phyloP scores from a whole-genome alignment of 2,329 filamentous ascomycete genomes.

The Bisporella sp. region DNA sequence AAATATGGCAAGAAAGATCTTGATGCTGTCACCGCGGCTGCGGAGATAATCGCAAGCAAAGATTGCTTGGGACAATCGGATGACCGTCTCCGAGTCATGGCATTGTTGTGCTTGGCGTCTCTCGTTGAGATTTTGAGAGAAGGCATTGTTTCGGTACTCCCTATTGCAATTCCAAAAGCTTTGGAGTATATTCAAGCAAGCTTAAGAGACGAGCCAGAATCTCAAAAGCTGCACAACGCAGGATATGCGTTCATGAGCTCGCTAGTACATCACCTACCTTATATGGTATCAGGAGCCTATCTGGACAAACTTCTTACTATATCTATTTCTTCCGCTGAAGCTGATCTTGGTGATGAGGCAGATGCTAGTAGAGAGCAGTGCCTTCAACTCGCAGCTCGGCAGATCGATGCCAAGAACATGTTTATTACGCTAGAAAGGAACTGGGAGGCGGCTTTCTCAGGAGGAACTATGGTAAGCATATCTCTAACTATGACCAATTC shows the following conservation, averaged over 20 bases:
- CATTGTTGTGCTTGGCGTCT: slow-evolving; percentile 82
- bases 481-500: too few species aligned
- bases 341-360: slow-evolving; percentile 52
- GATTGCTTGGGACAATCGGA: slow-evolving; percentile 72
- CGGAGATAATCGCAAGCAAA: slow-evolving; percentile 67
- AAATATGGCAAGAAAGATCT: slow-evolving; percentile 92
- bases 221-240: slow-evolving; percentile 69
- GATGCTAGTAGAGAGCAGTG: slow-evolving; percentile 62
- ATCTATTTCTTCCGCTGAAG: slow-evolving; percentile 64
- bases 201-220: slow-evolving; percentile 43
- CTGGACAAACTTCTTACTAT: slow-evolving; percentile 65
- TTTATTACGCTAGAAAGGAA: slow-evolving; percentile 67
- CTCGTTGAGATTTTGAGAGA: slow-evolving; percentile 84
- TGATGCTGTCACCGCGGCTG: slow-evolving; percentile 67
- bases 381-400: slow-evolving; percentile 66
- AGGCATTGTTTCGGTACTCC: slow-evolving; percentile 76
- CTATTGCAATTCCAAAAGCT: slow-evolving; percentile 64
- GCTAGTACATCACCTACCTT: slow-evolving; percentile 76
- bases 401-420: slow-evolving; percentile 69
- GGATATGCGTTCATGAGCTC: slow-evolving; percentile 73
- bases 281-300: slow-evolving; percentile 75
- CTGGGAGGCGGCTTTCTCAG: slow-evolving; percentile 57
- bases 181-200: slow-evolving; percentile 65
- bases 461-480: slow-evolving; percentile 53
- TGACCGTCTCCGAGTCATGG: slow-evolving; percentile 68